Base-by-base conservation (phyloP, 2,329 filamentous ascomycete genomes). In the Scedosporium apiospermum region DNA sequence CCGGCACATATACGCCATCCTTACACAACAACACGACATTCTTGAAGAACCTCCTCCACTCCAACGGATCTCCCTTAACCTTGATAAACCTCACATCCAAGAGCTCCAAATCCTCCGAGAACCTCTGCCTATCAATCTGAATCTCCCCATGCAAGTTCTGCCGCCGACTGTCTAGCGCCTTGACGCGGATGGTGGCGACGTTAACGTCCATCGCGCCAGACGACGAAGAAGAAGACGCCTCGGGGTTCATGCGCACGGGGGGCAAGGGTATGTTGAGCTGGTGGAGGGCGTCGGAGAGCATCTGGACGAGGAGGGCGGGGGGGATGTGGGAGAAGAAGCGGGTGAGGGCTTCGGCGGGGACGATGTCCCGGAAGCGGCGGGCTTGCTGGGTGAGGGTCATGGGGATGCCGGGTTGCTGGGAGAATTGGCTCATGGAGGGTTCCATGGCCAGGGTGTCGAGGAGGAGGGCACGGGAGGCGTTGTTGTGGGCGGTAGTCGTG, bases 41-140 rank as follows among this genome's bases (percentile, higher is more conserved):
- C 77, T 99, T 99, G 80, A 99, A 99, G 72, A 99, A 91, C 41
- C 95, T 81, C 65, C 95, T 85, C 95, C 96, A 99, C 77, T 98
- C 93, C 59, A 99, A 77, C 4, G 95, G 95, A 77, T 99, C 95
- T 5, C 95, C 95, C 77, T 96, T 97, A 62, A 90, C 83, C 77
- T 99, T 99, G 67, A 96, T 84, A 72, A 99, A 98, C 60, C 91
- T 83, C 30, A 97, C 90, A 73, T 97, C 93, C 26, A 93, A 81
- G 38, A 93, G 75, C 65, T 89, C 88, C 67, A 75, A 76, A 9
- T 77, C 77, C 62, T 80, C 78, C 1, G 77, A 82, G 66, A 88
- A 80, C 51, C 75, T 72, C 71, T 84, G 84, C 74, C 78, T 83
- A 70, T 93, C 88, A 6, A 95, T 78, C 12, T 90, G 78, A 57